Evolutionary conservation across 768 basidiomycete genomes (phyloP).

Genomic region (Lentinula lateritia): DNA sequence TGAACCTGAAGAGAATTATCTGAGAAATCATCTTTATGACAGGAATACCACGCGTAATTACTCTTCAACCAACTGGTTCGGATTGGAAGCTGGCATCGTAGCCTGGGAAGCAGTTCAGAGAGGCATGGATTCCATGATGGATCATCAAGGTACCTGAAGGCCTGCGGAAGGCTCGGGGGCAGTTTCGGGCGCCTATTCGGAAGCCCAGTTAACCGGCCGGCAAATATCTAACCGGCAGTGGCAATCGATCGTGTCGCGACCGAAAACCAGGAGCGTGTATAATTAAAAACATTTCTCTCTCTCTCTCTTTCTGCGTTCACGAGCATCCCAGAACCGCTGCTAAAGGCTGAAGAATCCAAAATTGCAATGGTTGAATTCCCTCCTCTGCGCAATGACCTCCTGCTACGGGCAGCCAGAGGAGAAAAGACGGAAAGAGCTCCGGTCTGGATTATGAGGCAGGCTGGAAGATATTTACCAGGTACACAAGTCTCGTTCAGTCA

Average conservation of each 20-base stretch:
- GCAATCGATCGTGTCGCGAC: neutral
- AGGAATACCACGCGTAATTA: slow-evolving; percentile 20
- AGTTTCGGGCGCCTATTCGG: neutral
- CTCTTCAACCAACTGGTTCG: slow-evolving; percentile 63
- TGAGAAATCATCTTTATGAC: neutral
- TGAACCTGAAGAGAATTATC: slow-evolving; percentile 46
- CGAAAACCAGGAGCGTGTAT: neutral
- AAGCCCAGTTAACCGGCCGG: neutral
- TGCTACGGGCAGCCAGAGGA: slow-evolving; percentile 84
- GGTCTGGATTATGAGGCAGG: slow-evolving; percentile 99
- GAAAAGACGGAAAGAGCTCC: slow-evolving; percentile 87
- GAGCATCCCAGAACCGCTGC: neutral
- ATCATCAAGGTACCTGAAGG: too few relatives aligned
- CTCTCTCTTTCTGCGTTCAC: slow-evolving; percentile 9
- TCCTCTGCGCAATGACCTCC: slow-evolving; percentile 78
- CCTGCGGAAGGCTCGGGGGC: too few relatives aligned
- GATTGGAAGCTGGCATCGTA: slow-evolving; percentile 47
- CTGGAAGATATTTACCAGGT: slow-evolving; percentile 94
- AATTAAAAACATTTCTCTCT: slow-evolving; percentile 6
- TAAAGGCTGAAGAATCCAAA: neutral
- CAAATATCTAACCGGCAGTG: neutral
- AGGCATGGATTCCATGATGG: neutral
- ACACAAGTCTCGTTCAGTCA: slow-evolving; percentile 14
- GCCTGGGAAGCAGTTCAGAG: neutral
- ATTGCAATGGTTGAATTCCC: slow-evolving; percentile 50